Percentiles rank a stretch among this genome's conserved stretches.
Evolutionary conservation across 2,329 filamentous ascomycete genomes (phyloP).

Genomic region (Coniochaeta ligniaria): DNA sequence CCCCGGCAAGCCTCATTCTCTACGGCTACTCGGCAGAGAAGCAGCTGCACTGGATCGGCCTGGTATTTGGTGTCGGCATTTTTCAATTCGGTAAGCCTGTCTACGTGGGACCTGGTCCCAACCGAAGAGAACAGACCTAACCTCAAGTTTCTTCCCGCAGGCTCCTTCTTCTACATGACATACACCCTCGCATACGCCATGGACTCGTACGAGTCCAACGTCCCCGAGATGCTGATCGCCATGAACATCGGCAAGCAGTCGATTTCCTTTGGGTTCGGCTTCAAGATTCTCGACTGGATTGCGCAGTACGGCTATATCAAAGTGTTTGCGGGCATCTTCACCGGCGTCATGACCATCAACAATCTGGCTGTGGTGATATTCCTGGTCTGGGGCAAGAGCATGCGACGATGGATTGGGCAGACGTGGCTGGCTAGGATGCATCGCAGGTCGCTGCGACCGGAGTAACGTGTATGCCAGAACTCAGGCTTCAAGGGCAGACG

Average conservation of each 20-base stretch:
- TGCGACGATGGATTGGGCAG: conserved; percentile 33
- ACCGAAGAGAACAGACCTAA: not conserved
- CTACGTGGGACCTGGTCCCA: not conserved
- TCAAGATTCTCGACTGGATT: conserved; percentile 44
- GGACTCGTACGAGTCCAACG: conserved; percentile 50
- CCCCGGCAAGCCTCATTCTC: conserved; percentile 32
- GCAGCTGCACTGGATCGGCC: conserved; percentile 30
- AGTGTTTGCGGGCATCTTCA: conserved; percentile 43
- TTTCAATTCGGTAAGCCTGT: not conserved
- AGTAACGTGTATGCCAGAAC: not conserved
- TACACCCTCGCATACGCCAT: conserved; percentile 55
- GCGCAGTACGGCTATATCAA: conserved; percentile 36
- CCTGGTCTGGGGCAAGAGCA: conserved; percentile 42
- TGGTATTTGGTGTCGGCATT: not conserved
- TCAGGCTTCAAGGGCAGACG: not conserved
- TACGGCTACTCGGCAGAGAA: conserved; percentile 30
- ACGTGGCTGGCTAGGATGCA: conserved; percentile 42
- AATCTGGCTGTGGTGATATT: conserved; percentile 41
- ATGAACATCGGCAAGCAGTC: conserved; percentile 51
- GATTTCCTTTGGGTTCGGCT: conserved; percentile 44
- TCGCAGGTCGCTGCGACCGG: conserved; percentile 9
- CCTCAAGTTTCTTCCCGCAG: conserved; percentile 18
- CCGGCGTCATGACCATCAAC: conserved; percentile 37
- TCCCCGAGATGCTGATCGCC: conserved; percentile 54
- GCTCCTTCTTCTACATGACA: conserved; percentile 47